Base-by-base conservation (phyloP, 129 eudicot species). In the Solidago caesia region DNA sequence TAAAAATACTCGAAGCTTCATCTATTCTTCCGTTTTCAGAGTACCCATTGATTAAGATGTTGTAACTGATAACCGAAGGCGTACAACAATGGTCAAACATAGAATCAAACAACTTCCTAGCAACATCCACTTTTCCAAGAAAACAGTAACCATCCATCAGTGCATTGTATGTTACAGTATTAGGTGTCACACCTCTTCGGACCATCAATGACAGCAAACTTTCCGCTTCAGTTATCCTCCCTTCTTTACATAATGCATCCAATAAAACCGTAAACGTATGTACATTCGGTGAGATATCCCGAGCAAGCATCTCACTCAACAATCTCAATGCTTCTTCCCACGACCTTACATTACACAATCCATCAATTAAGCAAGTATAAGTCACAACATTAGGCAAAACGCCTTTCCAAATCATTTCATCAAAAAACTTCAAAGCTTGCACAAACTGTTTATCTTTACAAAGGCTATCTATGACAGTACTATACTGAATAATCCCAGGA, bases 281-380 rank as follows among this genome's bases (percentile, higher is more conserved):
- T 25, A 75, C 81, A 14, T 75, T 70, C 5, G 77, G 80, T 12
- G 68, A 7, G 27, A 81, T 63, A 53, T 70, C 64, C 46, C 27
- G 57, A 52, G 51, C 55, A 68, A 62, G 67, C 84, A 81, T 75
- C 62, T 81, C 84, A 69, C 39, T 48, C 60, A 75, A 63, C 81
- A 81, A 75, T 11, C 27, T 46, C 60, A 64, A 44, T 12, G 81
- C 77, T n/a, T 69, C 77, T 56, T 81, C 62, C 84, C 84, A 81
- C 7, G 53, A 71, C 46, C 59, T 41, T 15, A 70, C 2, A 62
- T 25, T 70, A 70, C 84, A 81, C 45, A 81, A 81, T 42, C 81
- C 84, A 9, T 70, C 69, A 75, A 75, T 71, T 33, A 75, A 62
- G 26, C 77, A 63, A 44, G 75, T 75, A 67, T 75, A 81, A 8